Evolutionary conservation across 2,329 filamentous ascomycete species (phyloP).

Genomic region (Cladosporium oxysporum): DNA sequence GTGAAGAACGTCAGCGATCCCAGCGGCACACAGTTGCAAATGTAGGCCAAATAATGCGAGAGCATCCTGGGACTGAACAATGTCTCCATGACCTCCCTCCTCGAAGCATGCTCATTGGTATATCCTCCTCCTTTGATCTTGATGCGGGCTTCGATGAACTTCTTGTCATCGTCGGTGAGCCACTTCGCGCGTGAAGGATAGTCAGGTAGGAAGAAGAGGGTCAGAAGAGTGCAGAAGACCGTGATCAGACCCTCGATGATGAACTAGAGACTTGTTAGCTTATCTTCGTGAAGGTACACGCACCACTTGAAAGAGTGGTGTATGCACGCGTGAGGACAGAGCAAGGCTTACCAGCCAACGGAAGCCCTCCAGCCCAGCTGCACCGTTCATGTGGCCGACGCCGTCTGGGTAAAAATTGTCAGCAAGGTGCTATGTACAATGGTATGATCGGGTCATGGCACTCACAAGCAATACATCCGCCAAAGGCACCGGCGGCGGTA

Average conservation of each 20-base stretch:
- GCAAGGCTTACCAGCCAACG: constrained; percentile 49
- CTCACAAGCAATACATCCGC: constrained; percentile 57
- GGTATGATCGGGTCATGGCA: constrained; percentile 56
- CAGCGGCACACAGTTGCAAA: constrained; percentile 36
- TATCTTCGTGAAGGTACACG: constrained; percentile 31
- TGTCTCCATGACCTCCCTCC: constrained; percentile 41
- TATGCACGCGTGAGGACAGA: constrained; percentile 26
- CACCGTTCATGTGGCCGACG: constrained; percentile 59
- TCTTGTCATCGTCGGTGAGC: constrained; percentile 31
- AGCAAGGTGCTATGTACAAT: background rate
- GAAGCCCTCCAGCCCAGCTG: constrained; percentile 45
- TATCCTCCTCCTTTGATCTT: constrained; percentile 40
- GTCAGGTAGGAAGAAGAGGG: constrained; percentile 33
- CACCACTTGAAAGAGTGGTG: background rate
- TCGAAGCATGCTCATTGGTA: constrained; percentile 39
- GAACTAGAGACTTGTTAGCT: constrained; percentile 28
- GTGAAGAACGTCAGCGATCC: constrained; percentile 53
- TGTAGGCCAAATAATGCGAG: constrained; percentile 40
- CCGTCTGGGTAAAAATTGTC: constrained; percentile 23
- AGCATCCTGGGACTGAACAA: constrained; percentile 43
- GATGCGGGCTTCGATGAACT: constrained; percentile 32
- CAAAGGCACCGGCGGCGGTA: constrained; percentile 57
- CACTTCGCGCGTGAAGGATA: constrained; percentile 34
- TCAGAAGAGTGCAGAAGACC: constrained; percentile 30
- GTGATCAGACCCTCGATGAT: constrained; percentile 33